Evolutionary conservation across 345 rosid species (phyloP).

Genomic region (Carallia brachiata): DNA sequence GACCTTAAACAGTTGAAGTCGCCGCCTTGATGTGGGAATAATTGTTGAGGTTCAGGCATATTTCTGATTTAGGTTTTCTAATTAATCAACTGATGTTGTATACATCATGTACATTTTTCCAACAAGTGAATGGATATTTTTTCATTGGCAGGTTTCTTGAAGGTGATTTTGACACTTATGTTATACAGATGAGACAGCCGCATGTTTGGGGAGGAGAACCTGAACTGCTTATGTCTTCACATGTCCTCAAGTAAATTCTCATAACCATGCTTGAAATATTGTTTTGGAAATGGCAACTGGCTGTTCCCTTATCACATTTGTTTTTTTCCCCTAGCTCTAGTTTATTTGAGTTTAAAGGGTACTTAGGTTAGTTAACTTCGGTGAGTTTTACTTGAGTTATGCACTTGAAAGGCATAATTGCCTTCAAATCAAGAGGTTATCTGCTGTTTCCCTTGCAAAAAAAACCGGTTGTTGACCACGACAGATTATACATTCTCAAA

Average conservation of each 20-base stretch:
- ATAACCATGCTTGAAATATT: background rate
- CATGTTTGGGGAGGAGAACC: conserved; percentile 81
- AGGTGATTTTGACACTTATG: conserved; percentile 57
- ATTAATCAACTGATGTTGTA: background rate
- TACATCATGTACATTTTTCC: background rate
- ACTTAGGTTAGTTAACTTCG: background rate
- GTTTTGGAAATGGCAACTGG: background rate
- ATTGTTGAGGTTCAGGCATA: too few relatives aligned
- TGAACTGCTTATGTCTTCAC: conserved; percentile 73
- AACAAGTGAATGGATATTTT: conserved; percentile 10
- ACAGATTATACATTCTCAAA: background rate
- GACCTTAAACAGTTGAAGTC: background rate
- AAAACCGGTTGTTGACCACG: background rate
- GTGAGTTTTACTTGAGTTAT: background rate
- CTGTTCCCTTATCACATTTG: too few relatives aligned
- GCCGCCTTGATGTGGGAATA: too few relatives aligned
- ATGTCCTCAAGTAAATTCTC: conserved; percentile 46
- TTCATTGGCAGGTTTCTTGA: conserved; percentile 50
- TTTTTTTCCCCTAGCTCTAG: background rate
- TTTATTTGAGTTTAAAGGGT: background rate
- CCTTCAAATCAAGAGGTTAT: background rate
- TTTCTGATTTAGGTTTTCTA: background rate
- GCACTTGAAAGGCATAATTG: background rate
- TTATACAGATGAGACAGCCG: conserved; percentile 54
- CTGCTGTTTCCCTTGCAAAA: background rate